Evolutionary conservation across 192 early-diverging fungal genomes (phyloP), one percentile per base, ranked within the genome.

Genomic region (Rhizophlyctis rosea): DNA sequence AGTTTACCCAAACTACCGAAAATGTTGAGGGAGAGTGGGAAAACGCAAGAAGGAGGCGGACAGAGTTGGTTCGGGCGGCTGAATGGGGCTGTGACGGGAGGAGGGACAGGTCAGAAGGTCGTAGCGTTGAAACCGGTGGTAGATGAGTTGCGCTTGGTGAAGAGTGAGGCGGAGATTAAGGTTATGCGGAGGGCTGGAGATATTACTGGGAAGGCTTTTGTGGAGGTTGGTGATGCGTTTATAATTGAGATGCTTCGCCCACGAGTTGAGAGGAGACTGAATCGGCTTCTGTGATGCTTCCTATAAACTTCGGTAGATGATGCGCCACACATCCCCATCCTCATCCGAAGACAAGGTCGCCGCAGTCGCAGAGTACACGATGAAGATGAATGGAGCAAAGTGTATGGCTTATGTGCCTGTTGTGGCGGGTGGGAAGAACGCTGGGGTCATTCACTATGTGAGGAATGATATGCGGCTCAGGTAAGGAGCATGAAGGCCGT

Each of bases 391-490:
- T 27, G 87, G 86, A 3, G 85, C 82, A 0, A 79, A 76, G 33
- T 79, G 83, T 34, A 72, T 93, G 27, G 90, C 92, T 16, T 99
- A 99, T 72, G 91, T 99, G 23, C 96, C 96, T 1, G 96, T 99
- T 3, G 92, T 99, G 23, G 96, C 95, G 0, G 84, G 89, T 7
- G 96, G 94, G 32, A 75, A 78, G 47, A 96, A 96, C 65, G 94
- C 94, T 5, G 68, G 96, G 61, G 88, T 86, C 16, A 81, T 99
- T 83, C 96, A 99, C 68, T 99, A 99, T 77, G 94, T 97, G 32
- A 76, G 86, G 57, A 99, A 99, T 70, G 81, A 89, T 50, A 79
- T 83, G 68, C 55, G 72, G 16, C 50, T 88, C 47, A 69, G 70
- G 73, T 82, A 72, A 52, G 61, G 52, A 53, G 1, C 7, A n/a